Evolutionary conservation across 768 basidiomycete species (phyloP), one percentile per base, ranked within the genome.

Genomic region (Termitomyces sp.): DNA sequence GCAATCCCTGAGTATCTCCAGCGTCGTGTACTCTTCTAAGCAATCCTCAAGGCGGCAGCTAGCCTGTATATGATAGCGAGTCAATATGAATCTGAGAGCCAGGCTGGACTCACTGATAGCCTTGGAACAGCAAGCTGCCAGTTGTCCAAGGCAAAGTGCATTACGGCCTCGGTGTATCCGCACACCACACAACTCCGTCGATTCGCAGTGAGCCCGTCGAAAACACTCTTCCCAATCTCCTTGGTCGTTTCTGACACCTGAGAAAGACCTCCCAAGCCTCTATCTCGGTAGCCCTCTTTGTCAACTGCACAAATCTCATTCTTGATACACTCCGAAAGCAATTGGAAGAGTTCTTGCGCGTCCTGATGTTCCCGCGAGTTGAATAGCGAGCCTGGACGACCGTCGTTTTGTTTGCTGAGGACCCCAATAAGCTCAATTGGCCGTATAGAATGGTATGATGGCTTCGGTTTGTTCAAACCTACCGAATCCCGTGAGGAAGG

Each of bases 261-360:
- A 12, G 65, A 58, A 13, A 88, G 67, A 10, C 77, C 86, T 22
- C 85, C 86, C 16, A 94, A 73, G 7, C 92, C 91, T 49, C 85
- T 80, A 66, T 92, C 86, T 43, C 85, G 77, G 45, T 78, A 75
- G 2, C 82, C 81, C 68, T 95, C 92, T 46, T 79, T 80, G 56
- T 87, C 85, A 1, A 97, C 81, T 2, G 86, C 81, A 2, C 74
- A 68, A n/a, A 86, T 79, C 69, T 98, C 96, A 60, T 86, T 87
- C 72, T 92, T 92, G 63, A 98, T 79, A 53, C 86, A 90, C 69
- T 95, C 94, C 1, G 94, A 89, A 9, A 98, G 76, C 33, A 98
- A 85, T 64, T 96, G 88, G 74, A 97, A 98, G n/a, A 98, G 80
- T 68, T 98, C 96, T 67, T 98, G 96, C 5, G 96, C 96, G 69